Conservation (phyloP, 345 rosid species). For the Triadica sebifera region DNA sequence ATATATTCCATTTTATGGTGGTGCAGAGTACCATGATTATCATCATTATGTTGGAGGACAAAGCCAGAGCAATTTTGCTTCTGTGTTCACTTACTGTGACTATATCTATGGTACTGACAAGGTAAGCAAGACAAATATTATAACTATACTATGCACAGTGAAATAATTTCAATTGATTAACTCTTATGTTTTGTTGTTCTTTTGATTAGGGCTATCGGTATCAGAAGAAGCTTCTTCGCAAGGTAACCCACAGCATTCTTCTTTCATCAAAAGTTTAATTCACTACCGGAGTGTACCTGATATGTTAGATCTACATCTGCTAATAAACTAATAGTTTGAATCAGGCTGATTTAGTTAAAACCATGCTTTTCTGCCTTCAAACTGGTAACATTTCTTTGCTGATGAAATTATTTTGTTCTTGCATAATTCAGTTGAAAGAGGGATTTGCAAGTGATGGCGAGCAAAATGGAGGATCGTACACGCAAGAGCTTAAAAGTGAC, state of each 20-base stretch:
- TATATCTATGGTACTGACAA: constrained; percentile 93
- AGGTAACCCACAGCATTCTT: constrained; percentile 40
- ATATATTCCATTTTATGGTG: constrained; percentile 93
- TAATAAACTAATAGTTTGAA: too few species aligned
- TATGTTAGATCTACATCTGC: too few species aligned
- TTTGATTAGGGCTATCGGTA: constrained; percentile 73
- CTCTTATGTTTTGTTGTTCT: constrained; percentile 11
- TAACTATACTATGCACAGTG: not conserved
- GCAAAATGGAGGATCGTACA: constrained; percentile 9
- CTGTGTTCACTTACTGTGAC: constrained; percentile 96
- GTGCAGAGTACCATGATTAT: constrained; percentile 95
- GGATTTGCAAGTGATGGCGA: not conserved
- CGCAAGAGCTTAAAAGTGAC: constrained; percentile 33
- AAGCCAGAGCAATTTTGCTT: constrained; percentile 98
- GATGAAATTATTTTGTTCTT: constrained; percentile 5
- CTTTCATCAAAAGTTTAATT: not conserved
- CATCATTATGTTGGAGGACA: constrained; percentile 99
- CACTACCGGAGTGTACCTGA: too few species aligned
- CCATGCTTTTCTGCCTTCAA: not conserved
- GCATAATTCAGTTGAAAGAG: constrained; percentile 45
- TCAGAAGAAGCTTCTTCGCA: constrained; percentile 71
- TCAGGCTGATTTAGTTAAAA: too few species aligned
- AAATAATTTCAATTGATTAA: constrained; percentile 18
- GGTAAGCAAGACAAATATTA: constrained; percentile 36
- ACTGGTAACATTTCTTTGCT: not conserved